phyloP scores from a whole-genome alignment of 2,329 filamentous ascomycete genomes.

The Cyanodermella asteris region DNA sequence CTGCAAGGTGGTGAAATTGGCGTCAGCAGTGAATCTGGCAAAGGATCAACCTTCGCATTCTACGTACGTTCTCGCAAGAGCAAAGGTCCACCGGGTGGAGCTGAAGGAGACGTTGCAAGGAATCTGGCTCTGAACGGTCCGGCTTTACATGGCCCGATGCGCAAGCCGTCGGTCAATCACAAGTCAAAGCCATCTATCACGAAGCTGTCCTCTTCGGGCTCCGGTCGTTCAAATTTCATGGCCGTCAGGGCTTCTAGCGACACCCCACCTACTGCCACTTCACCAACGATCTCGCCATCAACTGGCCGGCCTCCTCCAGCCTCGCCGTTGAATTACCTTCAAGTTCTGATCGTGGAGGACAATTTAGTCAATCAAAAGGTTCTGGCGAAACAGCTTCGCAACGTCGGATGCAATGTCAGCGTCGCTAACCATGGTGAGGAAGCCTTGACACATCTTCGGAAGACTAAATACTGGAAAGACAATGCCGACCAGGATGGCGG shows the following conservation, averaged over 20 bases:
- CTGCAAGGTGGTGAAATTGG: slow-evolving; percentile 60
- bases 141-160: too few relatives aligned
- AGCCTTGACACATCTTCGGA: slow-evolving; percentile 19
- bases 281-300: too few relatives aligned
- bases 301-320: too few relatives aligned
- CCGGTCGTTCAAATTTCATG: too few relatives aligned
- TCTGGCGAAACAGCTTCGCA: slow-evolving; percentile 15
- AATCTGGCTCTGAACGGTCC: too few relatives aligned
- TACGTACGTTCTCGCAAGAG: slow-evolving; percentile 48
- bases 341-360: slow-evolving; percentile 21
- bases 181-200: too few relatives aligned
- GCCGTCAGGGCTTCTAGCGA: too few relatives aligned
- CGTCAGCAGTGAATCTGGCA: slow-evolving; percentile 42
- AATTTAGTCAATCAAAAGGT: slow-evolving; percentile 22
- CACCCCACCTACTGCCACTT: too few relatives aligned
- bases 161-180: too few relatives aligned
- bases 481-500: slow-evolving; percentile 1
- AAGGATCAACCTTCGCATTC: slow-evolving; percentile 56
- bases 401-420: slow-evolving; percentile 15
- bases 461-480: slow-evolving; percentile 7
- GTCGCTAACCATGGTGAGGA: slow-evolving; percentile 20
- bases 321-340: too few relatives aligned
- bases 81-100: slow-evolving; percentile 20
- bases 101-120: too few relatives aligned
- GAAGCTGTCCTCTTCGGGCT: too few relatives aligned